phyloP scores from a whole-genome alignment of 129 eudicot genomes.

The Pittosporum tobira region DNA sequence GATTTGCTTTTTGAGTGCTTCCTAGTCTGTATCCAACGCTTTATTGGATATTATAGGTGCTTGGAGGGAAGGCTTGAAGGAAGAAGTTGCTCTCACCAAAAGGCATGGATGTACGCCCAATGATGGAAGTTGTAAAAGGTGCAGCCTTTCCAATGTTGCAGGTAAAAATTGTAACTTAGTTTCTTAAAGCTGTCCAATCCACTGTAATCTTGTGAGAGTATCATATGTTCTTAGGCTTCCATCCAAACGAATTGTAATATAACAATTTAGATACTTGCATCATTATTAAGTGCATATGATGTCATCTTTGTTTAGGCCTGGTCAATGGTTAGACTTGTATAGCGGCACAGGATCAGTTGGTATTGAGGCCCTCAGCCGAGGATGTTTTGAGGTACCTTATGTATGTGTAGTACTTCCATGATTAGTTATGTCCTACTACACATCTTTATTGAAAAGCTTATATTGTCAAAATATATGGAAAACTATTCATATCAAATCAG shows the following conservation, averaged over 20 bases:
- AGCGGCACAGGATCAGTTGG: constrained; percentile 95
- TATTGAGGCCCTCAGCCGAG: constrained; percentile 85
- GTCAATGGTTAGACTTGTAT: constrained; percentile 83
- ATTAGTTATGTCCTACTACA: not conserved
- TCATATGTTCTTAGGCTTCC: not conserved
- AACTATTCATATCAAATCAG: not conserved
- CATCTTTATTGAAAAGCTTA: not conserved
- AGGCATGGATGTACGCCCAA: constrained; percentile 84
- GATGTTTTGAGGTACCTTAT: constrained; percentile 67
- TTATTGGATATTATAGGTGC: constrained; percentile 39
- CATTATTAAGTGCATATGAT: not conserved
- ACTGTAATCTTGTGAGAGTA: not conserved
- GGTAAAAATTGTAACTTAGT: constrained; percentile 30
- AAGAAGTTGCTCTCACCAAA: constrained; percentile 81
- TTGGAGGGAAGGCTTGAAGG: constrained; percentile 71
- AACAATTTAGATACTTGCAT: not conserved
- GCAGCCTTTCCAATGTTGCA: constrained; percentile 83
- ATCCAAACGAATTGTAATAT: not conserved
- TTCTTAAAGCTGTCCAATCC: not conserved
- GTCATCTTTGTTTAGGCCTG: constrained; percentile 82
- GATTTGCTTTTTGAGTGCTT: no score
- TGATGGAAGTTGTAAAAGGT: constrained; percentile 96
- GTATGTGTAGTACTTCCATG: not conserved
- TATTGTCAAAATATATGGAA: not conserved
- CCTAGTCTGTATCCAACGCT: no score